These are phyloP conservation scores for Xylariaceae sp. DNA, from an alignment of 2,329 filamentous ascomycete genomes.

Conservation along the genomic window DNA sequence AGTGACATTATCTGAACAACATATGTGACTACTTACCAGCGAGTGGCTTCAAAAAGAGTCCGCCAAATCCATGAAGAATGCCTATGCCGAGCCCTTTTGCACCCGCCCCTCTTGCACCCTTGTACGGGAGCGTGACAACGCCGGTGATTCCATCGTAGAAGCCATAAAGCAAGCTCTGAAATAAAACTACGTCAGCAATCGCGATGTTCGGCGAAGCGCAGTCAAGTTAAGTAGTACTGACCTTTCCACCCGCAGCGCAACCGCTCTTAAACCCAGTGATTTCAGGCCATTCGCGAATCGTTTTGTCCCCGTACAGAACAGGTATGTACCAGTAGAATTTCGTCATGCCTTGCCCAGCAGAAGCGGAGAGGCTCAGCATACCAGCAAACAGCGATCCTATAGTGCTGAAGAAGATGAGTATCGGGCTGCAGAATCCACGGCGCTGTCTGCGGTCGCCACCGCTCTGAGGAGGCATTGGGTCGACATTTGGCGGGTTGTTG, in stretches of 20 bases:
- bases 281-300: slow-evolving; percentile 17
- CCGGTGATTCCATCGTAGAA: slow-evolving; percentile 23
- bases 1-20: not conserved
- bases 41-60: slow-evolving; percentile 14
- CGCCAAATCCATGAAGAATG: slow-evolving; percentile 16
- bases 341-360: slow-evolving; percentile 17
- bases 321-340: slow-evolving; percentile 23
- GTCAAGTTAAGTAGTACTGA: not conserved
- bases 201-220: not conserved
- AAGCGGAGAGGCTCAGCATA: slow-evolving; percentile 12
- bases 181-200: not conserved
- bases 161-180: slow-evolving; percentile 10
- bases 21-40: slow-evolving; percentile 5
- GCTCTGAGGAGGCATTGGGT: not conserved
- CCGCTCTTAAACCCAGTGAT: slow-evolving; percentile 17
- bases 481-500: not conserved
- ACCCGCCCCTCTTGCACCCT: slow-evolving; percentile 15
- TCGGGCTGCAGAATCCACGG: slow-evolving; percentile 3
- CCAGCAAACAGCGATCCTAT: slow-evolving; percentile 12
- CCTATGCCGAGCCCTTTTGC: slow-evolving; percentile 14
- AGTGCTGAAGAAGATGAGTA: slow-evolving; percentile 7
- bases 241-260: slow-evolving; percentile 17
- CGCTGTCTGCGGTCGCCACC: not conserved
- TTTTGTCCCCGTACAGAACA: slow-evolving; percentile 20
- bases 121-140: slow-evolving; percentile 9